These are phyloP conservation scores for Papilionanthe hybrid DNA, from an alignment of 116 monocot species.

Conservation along the genomic window DNA sequence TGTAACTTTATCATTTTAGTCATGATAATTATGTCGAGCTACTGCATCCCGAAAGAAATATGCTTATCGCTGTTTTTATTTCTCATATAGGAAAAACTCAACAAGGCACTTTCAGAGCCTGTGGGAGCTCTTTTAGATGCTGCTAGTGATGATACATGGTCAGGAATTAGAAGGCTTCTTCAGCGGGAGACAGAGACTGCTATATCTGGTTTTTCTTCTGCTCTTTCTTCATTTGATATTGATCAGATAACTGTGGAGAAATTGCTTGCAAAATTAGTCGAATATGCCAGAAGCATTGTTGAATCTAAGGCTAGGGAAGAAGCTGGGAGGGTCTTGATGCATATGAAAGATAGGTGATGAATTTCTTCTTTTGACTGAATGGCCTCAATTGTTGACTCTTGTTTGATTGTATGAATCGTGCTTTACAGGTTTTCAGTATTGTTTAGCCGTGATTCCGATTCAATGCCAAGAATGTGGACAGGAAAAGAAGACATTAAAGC, in stretches of 20 bases:
- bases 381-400: background rate
- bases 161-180: slow-evolving; percentile 72
- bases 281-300: slow-evolving; percentile 78
- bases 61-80: background rate
- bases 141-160: slow-evolving; percentile 86
- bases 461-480: slow-evolving; percentile 99
- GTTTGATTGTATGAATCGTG: background rate
- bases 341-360: slow-evolving; percentile 91
- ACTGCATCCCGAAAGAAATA: background rate
- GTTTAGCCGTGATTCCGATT: slow-evolving; percentile 85
- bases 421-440: slow-evolving; percentile 71
- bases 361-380: background rate
- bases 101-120: slow-evolving; percentile 68
- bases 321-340: slow-evolving; percentile 67
- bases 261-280: slow-evolving; percentile 57
- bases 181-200: slow-evolving; percentile 57
- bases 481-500: slow-evolving; percentile 95
- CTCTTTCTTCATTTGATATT: slow-evolving; percentile 65
- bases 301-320: slow-evolving; percentile 81
- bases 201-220: slow-evolving; percentile 44
- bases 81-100: slow-evolving; percentile 55
- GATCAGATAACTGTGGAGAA: slow-evolving; percentile 60
- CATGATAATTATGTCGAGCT: background rate
- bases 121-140: slow-evolving; percentile 81
- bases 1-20: background rate